These are phyloP conservation scores for Entomortierella lignicola DNA, from an alignment of 192 early-diverging fungal genomes.

Conservation along the genomic window DNA sequence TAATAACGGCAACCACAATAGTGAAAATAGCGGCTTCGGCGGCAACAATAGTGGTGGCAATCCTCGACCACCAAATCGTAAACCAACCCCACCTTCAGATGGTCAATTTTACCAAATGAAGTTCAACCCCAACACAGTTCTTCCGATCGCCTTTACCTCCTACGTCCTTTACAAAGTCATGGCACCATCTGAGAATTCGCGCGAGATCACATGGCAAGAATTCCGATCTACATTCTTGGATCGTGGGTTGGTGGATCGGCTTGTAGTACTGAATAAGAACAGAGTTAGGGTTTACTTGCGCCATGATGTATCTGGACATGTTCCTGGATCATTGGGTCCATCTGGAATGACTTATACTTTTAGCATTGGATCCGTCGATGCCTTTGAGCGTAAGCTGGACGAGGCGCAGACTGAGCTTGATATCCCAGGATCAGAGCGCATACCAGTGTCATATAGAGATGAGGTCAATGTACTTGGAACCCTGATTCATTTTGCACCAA, in stretches of 20 bases:
- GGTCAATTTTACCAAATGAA: slow-evolving; percentile 49
- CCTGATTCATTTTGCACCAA: slow-evolving; percentile 93
- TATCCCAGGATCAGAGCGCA: slow-evolving; percentile 90
- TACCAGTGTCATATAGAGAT: slow-evolving; percentile 94
- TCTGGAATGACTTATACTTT: slow-evolving; percentile 74
- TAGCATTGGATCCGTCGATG: slow-evolving; percentile 94
- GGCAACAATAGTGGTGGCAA: slow-evolving; percentile 8
- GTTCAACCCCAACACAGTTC: slow-evolving; percentile 58
- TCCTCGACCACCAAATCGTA: slow-evolving; percentile 15
- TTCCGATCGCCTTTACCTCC: slow-evolving; percentile 58
- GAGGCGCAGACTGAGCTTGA: slow-evolving; percentile 92
- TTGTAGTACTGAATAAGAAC: slow-evolving; percentile 91
- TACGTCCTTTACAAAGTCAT: slow-evolving; percentile 64
- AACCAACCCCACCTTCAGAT: slow-evolving; percentile 51
- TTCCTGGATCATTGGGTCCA: slow-evolving; percentile 32
- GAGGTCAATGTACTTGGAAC: slow-evolving; percentile 83
- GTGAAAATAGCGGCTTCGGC: slow-evolving; percentile 13
- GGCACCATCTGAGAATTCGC: slow-evolving; percentile 57
- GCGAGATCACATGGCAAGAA: slow-evolving; percentile 94
- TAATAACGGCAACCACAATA: slow-evolving; percentile 20
- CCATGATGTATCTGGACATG: slow-evolving; percentile 52
- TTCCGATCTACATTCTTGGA: slow-evolving; percentile 93
- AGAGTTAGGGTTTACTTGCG: slow-evolving; percentile 85
- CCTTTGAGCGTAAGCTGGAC: slow-evolving; percentile 93
- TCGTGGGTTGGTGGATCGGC: slow-evolving; percentile 91